Evolutionary conservation across 495 filamentous ascomycete species (phyloP).

Genomic region (Penicillium paradoxum): DNA sequence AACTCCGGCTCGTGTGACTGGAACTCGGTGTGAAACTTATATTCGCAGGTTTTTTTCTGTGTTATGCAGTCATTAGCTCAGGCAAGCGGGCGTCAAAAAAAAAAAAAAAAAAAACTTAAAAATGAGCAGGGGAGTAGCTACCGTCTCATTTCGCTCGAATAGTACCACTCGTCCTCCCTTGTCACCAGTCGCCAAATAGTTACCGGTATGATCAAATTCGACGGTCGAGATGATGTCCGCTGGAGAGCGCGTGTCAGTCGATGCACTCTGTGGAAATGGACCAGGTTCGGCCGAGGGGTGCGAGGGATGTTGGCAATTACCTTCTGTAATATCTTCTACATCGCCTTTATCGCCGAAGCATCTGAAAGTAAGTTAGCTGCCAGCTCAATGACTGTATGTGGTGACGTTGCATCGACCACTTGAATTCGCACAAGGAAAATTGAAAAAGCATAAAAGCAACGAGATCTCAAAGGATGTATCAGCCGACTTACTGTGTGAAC

Average conservation of each 20-base stretch:
- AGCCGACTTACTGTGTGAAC: slow-evolving; percentile 94
- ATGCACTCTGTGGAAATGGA: slow-evolving; percentile 6
- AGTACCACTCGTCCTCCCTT: slow-evolving; percentile 95
- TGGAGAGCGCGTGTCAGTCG: slow-evolving; percentile 32
- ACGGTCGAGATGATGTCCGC: slow-evolving; percentile 99
- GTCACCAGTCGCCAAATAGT: slow-evolving; percentile 96
- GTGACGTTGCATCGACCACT: not conserved
- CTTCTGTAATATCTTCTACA: slow-evolving; percentile 99
- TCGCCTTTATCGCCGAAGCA: slow-evolving; percentile 99
- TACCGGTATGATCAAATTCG: slow-evolving; percentile 98
- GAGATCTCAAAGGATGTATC: not conserved
- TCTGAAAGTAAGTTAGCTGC: slow-evolving; percentile 44
- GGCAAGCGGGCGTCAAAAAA: slow-evolving; percentile 11
- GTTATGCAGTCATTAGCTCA: slow-evolving; percentile 1
- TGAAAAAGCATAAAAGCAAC: not conserved
- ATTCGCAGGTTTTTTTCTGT: slow-evolving; percentile 99
- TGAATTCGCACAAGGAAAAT: not conserved
- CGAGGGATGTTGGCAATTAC: slow-evolving; percentile 40
- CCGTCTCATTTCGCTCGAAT: slow-evolving; percentile 97
- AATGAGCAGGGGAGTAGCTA: slow-evolving; percentile 27
- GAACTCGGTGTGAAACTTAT: slow-evolving; percentile 99
- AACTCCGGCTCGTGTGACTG: slow-evolving; percentile 99
- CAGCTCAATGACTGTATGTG: not conserved
- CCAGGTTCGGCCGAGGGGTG: not conserved
- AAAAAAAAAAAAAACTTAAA: slow-evolving; percentile 2